These are phyloP conservation scores for Prosopis cineraria DNA, from an alignment of 306 rosid genomes.

Conservation along the genomic window DNA sequence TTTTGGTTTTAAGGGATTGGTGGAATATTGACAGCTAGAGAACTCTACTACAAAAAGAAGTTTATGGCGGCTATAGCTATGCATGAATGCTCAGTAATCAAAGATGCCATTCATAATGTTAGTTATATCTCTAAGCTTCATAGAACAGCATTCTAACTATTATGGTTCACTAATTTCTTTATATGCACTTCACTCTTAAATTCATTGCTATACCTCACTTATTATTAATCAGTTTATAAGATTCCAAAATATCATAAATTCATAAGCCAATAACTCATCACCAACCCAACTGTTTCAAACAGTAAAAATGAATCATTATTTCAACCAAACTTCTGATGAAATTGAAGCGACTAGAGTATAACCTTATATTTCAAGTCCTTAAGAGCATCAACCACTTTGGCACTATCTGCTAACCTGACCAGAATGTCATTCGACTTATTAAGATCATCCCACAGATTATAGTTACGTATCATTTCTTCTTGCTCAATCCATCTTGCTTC, in stretches of 20 bases:
- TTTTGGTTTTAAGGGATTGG: constrained; percentile 9
- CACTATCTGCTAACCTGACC: constrained; percentile 70
- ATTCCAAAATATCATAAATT: constrained; percentile 17
- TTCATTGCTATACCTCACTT: background rate
- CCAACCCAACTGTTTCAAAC: constrained; percentile 1
- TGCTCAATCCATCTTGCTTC: constrained; percentile 67
- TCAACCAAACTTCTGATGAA: background rate
- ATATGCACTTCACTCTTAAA: constrained; percentile 5
- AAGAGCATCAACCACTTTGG: constrained; percentile 73
- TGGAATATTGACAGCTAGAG: constrained; percentile 3
- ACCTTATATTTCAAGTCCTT: constrained; percentile 84
- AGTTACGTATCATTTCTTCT: constrained; percentile 67
- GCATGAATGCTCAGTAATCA: constrained; percentile 17
- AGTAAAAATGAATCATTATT: background rate
- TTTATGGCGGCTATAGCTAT: constrained; percentile 10
- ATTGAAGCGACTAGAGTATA: constrained; percentile 17
- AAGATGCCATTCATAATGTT: constrained; percentile 26
- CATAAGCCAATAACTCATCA: constrained; percentile 11
- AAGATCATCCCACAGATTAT: constrained; percentile 79
- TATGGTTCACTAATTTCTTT: background rate
- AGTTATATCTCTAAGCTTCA: constrained; percentile 25
- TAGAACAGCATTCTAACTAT: constrained; percentile 2
- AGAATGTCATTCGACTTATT: constrained; percentile 70
- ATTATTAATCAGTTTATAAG: background rate
- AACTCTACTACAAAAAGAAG: background rate